Base-by-base conservation (phyloP, 2,329 filamentous ascomycete species). In the Lachnellula suecica region DNA sequence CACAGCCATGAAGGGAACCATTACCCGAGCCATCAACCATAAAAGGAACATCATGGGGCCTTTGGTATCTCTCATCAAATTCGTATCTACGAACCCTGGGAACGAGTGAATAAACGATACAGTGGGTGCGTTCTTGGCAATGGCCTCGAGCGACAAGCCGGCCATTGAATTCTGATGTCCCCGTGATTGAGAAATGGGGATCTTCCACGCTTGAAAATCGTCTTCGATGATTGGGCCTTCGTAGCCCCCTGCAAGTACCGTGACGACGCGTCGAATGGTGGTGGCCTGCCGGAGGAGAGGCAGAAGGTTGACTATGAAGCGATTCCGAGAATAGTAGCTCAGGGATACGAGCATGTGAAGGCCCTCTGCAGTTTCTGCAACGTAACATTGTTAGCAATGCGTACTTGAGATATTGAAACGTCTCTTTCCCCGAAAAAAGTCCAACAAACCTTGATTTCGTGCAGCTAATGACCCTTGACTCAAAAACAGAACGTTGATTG, bases 291-390 rank as follows among this genome's bases (percentile, higher is more conserved):
- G 69, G 1, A 86, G 69, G 0, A 77, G 71, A 0, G 83, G 82
- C 10, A 85, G 74, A 0, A 87, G 73, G 46, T 83, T 81, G 47
- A 72, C 47, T 15, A 78, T 71, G 60, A 84, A 78, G 31, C 79
- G 78, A 48, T 77, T 72, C 20, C 82, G 81, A 2, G 76, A 71
- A 65, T 85, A 83, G 66, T 78, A 78, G 8, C 69, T 69, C 11
- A 84, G 68, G 6, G 75, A 70, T 19, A 73, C 71, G 34, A 74
- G 70, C 22, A 71, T 67, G 42, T 79, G 72, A 2, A 87, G 68
- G 1, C 77, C 78, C 64, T 87, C 83, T 0, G 68, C 44, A 0
- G 81, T 84, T 52, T 53, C 52, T 52, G 17, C 25, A n/a, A n/a
- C n/a, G n/a, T n/a, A 19, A 29, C 13, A 19, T 44, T 3, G 24